Evolutionary conservation across 805 yeast species (phyloP).

Genomic region (Metschnikowia cerradonensis): DNA sequence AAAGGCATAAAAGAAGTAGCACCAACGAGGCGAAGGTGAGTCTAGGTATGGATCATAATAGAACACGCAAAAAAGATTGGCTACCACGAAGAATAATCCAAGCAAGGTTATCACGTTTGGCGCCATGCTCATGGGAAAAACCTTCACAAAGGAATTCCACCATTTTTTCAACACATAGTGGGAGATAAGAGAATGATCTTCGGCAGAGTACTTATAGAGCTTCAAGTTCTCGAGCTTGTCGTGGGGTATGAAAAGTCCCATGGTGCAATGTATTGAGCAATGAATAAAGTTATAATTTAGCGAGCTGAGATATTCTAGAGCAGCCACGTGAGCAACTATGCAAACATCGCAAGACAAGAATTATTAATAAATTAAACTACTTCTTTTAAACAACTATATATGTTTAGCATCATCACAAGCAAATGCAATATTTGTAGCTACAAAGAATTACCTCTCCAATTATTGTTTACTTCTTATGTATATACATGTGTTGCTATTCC

Average conservation of each 20-base stretch:
- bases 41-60: constrained; percentile 68
- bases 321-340: constrained; percentile 1
- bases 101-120: constrained; percentile 85
- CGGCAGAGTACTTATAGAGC: constrained; percentile 65
- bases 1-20: constrained; percentile 69
- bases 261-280: constrained; percentile 18
- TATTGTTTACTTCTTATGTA: not conserved
- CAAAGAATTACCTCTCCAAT: not conserved
- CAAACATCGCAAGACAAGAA: not conserved
- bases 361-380: not conserved
- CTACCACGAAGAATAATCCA: constrained; percentile 69
- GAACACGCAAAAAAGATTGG: constrained; percentile 61
- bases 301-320: not conserved
- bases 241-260: constrained; percentile 66
- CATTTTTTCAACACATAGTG: constrained; percentile 74
- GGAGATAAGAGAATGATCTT: constrained; percentile 76
- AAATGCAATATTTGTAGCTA: too few species aligned
- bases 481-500: not conserved
- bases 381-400: too few species aligned
- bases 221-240: constrained; percentile 48
- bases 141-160: constrained; percentile 67
- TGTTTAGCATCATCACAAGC: not conserved
- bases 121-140: constrained; percentile 86
- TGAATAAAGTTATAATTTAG: not conserved
- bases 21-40: constrained; percentile 65